These are phyloP conservation scores for Thielaviopsis populi DNA, from an alignment of 2,329 filamentous ascomycete species.

Conservation along the genomic window DNA sequence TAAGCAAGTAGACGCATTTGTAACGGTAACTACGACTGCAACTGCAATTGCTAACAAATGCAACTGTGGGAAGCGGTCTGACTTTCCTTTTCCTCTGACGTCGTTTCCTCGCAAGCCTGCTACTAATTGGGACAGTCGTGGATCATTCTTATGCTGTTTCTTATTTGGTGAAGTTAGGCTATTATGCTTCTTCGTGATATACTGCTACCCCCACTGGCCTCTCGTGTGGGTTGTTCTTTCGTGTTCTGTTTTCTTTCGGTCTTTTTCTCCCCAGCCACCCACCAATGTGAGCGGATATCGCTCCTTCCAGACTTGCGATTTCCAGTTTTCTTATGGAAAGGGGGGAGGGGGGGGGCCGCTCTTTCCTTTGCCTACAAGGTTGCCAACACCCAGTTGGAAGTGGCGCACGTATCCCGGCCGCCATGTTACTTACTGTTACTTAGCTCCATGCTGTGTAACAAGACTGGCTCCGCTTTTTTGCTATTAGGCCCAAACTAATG, in stretches of 20 bases:
- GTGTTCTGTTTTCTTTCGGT: not conserved
- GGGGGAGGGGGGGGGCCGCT: not conserved
- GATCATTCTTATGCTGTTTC: too few species aligned
- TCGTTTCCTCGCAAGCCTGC: not conserved
- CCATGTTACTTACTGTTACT: constrained; percentile 11
- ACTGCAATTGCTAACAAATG: not conserved
- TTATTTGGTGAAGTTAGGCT: not conserved
- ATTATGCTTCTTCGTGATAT: not conserved
- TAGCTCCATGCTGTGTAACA: constrained; percentile 13
- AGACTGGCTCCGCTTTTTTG: not conserved
- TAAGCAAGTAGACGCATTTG: not conserved
- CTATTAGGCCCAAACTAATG: constrained; percentile 9
- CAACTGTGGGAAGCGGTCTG: not conserved
- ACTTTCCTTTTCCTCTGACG: not conserved
- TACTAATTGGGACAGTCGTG: not conserved
- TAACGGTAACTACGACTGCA: too few species aligned
- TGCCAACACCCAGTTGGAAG: not conserved
- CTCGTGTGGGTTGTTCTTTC: not conserved
- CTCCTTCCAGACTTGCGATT: not conserved
- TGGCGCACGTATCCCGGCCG: not conserved
- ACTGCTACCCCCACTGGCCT: not conserved
- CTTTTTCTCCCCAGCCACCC: not conserved
- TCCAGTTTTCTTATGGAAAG: not conserved
- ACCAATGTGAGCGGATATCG: not conserved
- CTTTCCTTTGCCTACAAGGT: not conserved